These are phyloP conservation scores for Magnolia kwangsiensis DNA, from an alignment of 164 flowering plant genomes.

Conservation along the genomic window DNA sequence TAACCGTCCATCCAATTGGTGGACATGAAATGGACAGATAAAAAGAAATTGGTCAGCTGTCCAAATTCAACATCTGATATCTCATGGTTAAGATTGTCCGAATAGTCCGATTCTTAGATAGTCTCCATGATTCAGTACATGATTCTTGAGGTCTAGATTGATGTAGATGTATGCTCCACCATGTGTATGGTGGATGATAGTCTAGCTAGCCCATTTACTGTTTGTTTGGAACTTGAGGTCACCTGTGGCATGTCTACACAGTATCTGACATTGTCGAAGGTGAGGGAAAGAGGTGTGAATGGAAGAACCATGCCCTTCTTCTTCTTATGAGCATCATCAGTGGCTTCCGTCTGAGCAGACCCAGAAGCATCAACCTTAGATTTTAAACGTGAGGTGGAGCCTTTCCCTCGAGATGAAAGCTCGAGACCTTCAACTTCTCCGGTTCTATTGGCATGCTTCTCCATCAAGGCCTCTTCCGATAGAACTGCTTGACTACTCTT, in stretches of 20 bases:
- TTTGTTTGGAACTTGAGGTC: not conserved
- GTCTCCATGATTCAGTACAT: not conserved
- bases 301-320: conserved; percentile 50
- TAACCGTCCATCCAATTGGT: no score
- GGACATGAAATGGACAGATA: no score
- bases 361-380: not conserved
- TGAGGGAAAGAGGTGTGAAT: conserved; percentile 41
- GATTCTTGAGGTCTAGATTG: not conserved
- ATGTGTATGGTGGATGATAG: not conserved
- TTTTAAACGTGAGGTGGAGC: not conserved
- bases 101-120: no score
- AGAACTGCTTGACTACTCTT: conserved; percentile 1
- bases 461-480: conserved; percentile 1
- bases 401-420: conserved; percentile 14
- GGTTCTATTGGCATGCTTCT: conserved; percentile 11
- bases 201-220: not conserved
- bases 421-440: conserved; percentile 11
- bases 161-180: not conserved
- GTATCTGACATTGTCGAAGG: conserved; percentile 41
- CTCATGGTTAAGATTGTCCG: no score
- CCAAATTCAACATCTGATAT: no score
- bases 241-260: conserved; percentile 57
- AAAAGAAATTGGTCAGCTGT: no score
- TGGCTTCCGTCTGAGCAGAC: conserved; percentile 10
- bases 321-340: conserved; percentile 2